Conservation (phyloP, 768 basidiomycete species). For the Lactarius evosmus region DNA sequence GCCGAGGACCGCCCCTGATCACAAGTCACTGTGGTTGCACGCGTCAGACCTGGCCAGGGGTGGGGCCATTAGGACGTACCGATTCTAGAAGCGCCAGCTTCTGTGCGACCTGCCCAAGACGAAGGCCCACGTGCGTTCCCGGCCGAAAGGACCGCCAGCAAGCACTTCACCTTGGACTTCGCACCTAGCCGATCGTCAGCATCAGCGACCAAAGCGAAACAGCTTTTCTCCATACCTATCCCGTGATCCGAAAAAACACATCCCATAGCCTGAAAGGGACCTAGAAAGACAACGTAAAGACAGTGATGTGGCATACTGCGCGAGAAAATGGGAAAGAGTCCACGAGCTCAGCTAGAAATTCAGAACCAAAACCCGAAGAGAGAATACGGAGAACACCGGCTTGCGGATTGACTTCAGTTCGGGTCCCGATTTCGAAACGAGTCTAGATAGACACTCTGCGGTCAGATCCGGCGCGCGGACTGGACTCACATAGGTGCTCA, state of each 20-base stretch:
- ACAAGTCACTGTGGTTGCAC: background rate
- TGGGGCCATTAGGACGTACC: background rate
- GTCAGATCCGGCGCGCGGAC: background rate
- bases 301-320: conserved; percentile 6
- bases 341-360: conserved; percentile 13
- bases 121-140: conserved; percentile 12
- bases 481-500: background rate
- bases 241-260: background rate
- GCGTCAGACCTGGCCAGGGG: background rate
- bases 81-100: background rate
- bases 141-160: conserved; percentile 20
- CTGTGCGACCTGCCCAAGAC: background rate
- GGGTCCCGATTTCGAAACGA: background rate
- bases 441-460: conserved; percentile 11
- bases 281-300: conserved; percentile 11
- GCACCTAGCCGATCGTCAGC: background rate
- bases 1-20: conserved; percentile 10
- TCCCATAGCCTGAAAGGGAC: background rate
- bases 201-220: background rate
- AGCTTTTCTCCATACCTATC: background rate
- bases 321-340: conserved; percentile 15
- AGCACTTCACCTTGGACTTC: conserved; percentile 8
- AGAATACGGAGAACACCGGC: background rate
- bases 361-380: conserved; percentile 3
- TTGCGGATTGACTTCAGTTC: background rate